phyloP scores from a whole-genome alignment of 176 grass and related monocot genomes.

The Melocanna baccifera region DNA sequence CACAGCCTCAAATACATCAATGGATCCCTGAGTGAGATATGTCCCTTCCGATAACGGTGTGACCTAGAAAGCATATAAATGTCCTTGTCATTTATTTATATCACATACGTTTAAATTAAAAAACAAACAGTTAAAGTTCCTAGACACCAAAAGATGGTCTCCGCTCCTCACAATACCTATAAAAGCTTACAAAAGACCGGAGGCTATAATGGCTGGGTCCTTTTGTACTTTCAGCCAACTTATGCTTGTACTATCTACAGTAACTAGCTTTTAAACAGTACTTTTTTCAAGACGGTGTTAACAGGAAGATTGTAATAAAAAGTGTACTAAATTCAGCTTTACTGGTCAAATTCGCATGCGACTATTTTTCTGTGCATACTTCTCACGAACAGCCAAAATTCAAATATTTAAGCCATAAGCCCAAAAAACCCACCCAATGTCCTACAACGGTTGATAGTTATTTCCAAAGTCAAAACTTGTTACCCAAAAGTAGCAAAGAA shows the following conservation, averaged over 20 bases:
- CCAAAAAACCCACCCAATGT: no score
- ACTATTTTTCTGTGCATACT: no score
- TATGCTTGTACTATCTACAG: no score
- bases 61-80: neutral
- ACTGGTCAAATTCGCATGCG: no score
- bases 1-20: conserved; percentile 7
- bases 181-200: neutral
- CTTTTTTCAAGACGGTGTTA: no score
- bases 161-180: neutral
- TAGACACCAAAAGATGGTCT: neutral
- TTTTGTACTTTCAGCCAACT: no score
- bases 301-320: no score
- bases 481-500: neutral
- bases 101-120: neutral
- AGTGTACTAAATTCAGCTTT: no score
- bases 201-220: no score
- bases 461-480: neutral
- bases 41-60: neutral
- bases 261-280: no score
- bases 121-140: neutral
- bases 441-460: neutral
- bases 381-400: no score
- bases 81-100: neutral
- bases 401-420: no score
- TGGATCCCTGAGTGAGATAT: neutral